phyloP scores from a whole-genome alignment of 768 basidiomycete genomes.

The Suillus placidus region DNA sequence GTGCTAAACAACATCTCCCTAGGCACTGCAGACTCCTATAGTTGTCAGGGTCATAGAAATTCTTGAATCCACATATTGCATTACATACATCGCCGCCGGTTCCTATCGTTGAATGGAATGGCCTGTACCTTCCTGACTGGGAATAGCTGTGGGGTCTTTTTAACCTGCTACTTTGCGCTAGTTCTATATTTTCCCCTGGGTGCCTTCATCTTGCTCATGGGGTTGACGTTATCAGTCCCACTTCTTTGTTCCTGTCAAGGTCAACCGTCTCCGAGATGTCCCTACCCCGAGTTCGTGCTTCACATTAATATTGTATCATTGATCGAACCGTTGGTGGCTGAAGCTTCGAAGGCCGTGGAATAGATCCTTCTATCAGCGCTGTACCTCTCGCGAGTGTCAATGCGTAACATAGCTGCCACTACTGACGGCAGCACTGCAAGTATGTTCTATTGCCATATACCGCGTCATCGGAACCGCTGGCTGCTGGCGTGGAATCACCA shows the following conservation, averaged over 20 bases:
- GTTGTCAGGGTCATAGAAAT: not conserved
- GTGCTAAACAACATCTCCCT: no score
- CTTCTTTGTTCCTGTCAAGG: not conserved
- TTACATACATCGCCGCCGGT: not conserved
- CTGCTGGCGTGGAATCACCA: not conserved
- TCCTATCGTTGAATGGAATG: not conserved
- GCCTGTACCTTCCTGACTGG: not conserved
- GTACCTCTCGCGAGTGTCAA: not conserved
- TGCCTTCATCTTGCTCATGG: not conserved
- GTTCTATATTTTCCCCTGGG: not conserved
- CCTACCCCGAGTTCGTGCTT: not conserved
- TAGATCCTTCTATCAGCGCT: not conserved
- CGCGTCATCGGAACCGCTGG: not conserved
- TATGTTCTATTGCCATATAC: not conserved
- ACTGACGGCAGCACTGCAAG: not conserved
- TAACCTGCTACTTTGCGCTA: not conserved
- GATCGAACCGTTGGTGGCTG: not conserved
- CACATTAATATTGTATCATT: not conserved
- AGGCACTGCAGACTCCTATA: not conserved
- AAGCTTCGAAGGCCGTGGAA: not conserved
- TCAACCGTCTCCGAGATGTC: not conserved
- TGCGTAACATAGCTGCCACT: not conserved
- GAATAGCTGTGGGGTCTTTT: not conserved
- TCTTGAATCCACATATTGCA: not conserved
- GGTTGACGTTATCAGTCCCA: not conserved